Evolutionary conservation across 108 stramenopile genomes (phyloP), one percentile per base, ranked within the genome.

Genomic region (Epithemia pelagica): DNA sequence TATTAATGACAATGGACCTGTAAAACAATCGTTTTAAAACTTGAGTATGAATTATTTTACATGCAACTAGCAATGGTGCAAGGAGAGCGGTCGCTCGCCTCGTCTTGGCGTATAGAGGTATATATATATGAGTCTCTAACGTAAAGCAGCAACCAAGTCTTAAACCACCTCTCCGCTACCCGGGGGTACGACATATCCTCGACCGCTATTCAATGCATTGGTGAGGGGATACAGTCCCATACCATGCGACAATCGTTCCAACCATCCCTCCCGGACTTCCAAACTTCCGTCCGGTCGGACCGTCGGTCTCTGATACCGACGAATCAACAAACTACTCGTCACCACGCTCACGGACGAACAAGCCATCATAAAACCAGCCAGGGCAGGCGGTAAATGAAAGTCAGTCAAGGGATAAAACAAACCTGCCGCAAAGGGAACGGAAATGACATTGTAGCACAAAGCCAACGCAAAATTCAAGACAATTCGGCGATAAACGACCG

Each of bases 401-500:
- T 80, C 76, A 15, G 89, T 85, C 58, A 81, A 78, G 10, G 96
- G 94, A 69, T 87, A 95, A 8, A 95, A 67, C 18, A 84, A 66
- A 0, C 97, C 97, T 10, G 95, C 94, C 10, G 97, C 97, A 52
- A 96, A 75, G 0, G 97, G 97, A 21, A 98, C 77, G 30, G 89
- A 87, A 63, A 93, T 64, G 1, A 95, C 32, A 73, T 98, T 98
- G 87, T 98, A 98, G n/a, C 78, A 72, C 76, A 95, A 68, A 0
- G 96, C 94, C 84, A 88, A 96, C 23, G 91, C 54, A 60, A 96
- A 95, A 75, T 98, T 98, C 21, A 87, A 60, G 23, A 78, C 33
- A 54, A 96, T 97, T 31, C 95, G 79, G 52, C 79, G 69, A 69
- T 95, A 95, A 18, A 93, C 89, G 32, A 81, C 73, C 26, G 75